Evolutionary conservation across 2,329 filamentous ascomycete species (phyloP), one percentile per base, ranked within the genome.

Genomic region (Aspergillus texensis): DNA sequence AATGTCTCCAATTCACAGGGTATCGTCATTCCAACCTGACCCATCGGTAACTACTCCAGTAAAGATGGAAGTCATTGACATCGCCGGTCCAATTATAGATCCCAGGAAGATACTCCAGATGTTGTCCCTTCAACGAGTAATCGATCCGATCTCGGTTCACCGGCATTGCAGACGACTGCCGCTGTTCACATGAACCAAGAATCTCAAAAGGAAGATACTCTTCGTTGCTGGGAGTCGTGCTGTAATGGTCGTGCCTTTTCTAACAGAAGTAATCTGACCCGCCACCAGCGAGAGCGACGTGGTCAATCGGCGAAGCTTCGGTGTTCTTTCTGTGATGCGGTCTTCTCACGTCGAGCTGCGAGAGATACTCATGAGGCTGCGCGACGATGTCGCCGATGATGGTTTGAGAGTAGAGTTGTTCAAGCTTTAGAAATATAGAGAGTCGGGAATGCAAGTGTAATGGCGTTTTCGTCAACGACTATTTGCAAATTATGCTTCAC

Each of bases 301-400:
- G 60, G 60, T 5, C 54, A 57, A 45, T 57, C 43, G 2, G 60
- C 54, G 21, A 62, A 62, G 43, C 54, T 62, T 32, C 60, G 54
- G 6, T 62, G 60, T 26, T 62, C 60, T 19, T 62, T 62, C 36
- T 62, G 60, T 24, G 60, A 57, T 52, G 60, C 60, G n/a, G 60
- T 62, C 9, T 62, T 62, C 43, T 57, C 46, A 53, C 60, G 54
- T 21, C 45, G 59, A 32, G 46, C 53, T 4, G 60, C 60, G 26
- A 30, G 54, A 34, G 46, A 58, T 45, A 43, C 60, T n/a, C 60
- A 62, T 34, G 60, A 62, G 53, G 41, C 60, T 50, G 45, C 39
- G 0, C 5, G 50, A 10, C 28, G 50, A 54, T 54, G 50, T 54
- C 50, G 50, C 6, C 50, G 19, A 3, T n/a, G 5, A 30, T 21